Conservation (phyloP, 176 grass and related monocot genomes). For the Sorghum bicolor region DNA sequence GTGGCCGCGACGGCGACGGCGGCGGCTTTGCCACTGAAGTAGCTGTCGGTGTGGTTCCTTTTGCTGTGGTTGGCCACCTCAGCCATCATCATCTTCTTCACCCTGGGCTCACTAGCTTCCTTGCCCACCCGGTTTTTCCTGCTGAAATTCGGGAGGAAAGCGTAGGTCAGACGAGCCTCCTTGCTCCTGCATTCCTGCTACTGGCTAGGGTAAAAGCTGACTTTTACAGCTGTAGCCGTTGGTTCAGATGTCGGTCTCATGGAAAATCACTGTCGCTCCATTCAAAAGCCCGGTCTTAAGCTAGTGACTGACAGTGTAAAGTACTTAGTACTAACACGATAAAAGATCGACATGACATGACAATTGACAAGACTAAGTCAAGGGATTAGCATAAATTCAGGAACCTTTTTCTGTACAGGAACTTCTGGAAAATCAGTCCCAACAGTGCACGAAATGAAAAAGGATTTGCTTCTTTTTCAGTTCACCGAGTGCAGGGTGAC, state of each 20-base stretch:
- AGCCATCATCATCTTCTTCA: slow-evolving; percentile 77
- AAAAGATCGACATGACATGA: slow-evolving; percentile 19
- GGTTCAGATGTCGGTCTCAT: slow-evolving; percentile 39
- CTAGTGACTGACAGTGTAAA: not conserved
- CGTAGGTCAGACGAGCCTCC: not conserved
- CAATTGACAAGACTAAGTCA: slow-evolving; percentile 29
- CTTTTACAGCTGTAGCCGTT: slow-evolving; percentile 34
- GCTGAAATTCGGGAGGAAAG: slow-evolving; percentile 28
- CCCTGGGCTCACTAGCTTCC: not conserved
- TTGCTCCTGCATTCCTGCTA: not conserved
- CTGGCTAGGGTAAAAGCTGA: slow-evolving; percentile 30
- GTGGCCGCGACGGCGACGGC: slow-evolving; percentile 5
- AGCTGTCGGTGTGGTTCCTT: slow-evolving; percentile 48
- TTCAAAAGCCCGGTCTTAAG: not conserved
- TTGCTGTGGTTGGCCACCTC: slow-evolving; percentile 69
- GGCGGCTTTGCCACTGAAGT: slow-evolving; percentile 39
- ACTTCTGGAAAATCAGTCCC: not conserved
- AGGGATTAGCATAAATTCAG: slow-evolving; percentile 10
- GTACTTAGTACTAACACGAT: not conserved
- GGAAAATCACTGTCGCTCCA: slow-evolving; percentile 18
- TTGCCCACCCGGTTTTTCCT: slow-evolving; percentile 24
- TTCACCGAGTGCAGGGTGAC: not conserved
- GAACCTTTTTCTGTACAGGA: not conserved
- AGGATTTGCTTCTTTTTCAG: not conserved
- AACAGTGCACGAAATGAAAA: not conserved